A percentile compares a stretch with the other conserved stretches of the same genome.
phyloP scores from a whole-genome alignment of 495 filamentous ascomycete species.

The Cairneyella variabilis region DNA sequence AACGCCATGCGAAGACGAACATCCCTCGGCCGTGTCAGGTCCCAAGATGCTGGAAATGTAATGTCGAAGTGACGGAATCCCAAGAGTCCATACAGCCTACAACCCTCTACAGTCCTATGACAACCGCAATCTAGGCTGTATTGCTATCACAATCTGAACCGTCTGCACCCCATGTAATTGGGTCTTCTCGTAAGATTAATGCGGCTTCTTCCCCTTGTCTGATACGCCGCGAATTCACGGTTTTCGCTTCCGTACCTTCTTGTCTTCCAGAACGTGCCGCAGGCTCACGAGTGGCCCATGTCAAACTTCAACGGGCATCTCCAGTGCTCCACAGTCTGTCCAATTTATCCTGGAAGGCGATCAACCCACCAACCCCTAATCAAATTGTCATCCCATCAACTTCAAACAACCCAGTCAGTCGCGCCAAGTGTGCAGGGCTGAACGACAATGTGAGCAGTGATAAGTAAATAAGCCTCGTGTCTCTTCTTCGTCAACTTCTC shows the following conservation, averaged over 20 bases:
- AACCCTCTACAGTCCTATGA: conserved; percentile 1
- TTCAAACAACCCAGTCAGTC: conserved; percentile 16
- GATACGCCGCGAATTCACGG: conserved; percentile 3
- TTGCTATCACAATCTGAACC: conserved; percentile 4
- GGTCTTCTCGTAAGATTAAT: conserved; percentile 20
- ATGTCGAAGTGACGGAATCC: too few species aligned
- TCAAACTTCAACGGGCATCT: neutral
- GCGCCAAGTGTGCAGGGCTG: conserved; percentile 20
- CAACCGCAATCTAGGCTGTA: conserved; percentile 12
- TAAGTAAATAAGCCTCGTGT: conserved; percentile 23
- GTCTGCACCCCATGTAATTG: conserved; percentile 16
- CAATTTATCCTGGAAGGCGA: conserved; percentile 39
- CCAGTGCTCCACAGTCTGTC: conserved; percentile 24
- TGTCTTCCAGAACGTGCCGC: conserved; percentile 18
- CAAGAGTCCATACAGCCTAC: neutral
- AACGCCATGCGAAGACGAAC: too few species aligned
- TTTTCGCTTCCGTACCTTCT: neutral
- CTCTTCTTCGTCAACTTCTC: conserved; percentile 8
- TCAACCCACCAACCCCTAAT: conserved; percentile 42
- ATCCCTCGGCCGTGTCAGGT: too few species aligned
- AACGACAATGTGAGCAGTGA: neutral
- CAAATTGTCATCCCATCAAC: conserved; percentile 31
- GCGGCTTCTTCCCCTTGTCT: conserved; percentile 14
- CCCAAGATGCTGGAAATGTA: too few species aligned
- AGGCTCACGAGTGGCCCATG: conserved; percentile 1